Percentiles rank a stretch among this genome's conserved stretches.
Conservation (phyloP, 257 asterid genomes). For the Rauvolfia tetraphylla region DNA sequence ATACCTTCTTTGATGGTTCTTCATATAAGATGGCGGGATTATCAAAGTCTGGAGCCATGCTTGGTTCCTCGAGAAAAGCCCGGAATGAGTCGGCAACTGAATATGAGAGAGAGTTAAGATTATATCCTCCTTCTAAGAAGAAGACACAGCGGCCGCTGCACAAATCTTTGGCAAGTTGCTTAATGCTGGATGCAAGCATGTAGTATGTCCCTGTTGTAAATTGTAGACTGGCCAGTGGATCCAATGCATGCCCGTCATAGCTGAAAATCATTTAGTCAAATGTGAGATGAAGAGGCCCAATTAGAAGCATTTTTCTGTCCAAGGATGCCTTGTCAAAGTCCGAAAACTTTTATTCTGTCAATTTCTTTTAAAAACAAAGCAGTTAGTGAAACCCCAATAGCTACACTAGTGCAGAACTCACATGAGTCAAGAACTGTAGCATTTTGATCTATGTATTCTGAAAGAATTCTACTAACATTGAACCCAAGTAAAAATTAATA, state of each 20-base stretch:
- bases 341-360: neutral
- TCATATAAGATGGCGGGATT: constrained; percentile 66
- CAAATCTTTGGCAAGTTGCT: constrained; percentile 66
- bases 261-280: constrained; percentile 31
- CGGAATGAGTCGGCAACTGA: constrained; percentile 87
- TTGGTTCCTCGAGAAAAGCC: constrained; percentile 76
- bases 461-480: neutral
- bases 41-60: constrained; percentile 68
- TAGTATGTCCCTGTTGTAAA: constrained; percentile 89
- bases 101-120: constrained; percentile 66
- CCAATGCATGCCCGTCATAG: constrained; percentile 84
- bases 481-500: neutral
- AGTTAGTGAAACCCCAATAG: neutral
- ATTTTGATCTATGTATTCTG: neutral
- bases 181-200: constrained; percentile 74
- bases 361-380: neutral
- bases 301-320: neutral
- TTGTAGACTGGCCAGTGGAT: constrained; percentile 80
- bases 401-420: constrained; percentile 29
- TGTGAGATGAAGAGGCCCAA: neutral
- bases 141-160: constrained; percentile 87
- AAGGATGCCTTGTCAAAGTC: neutral
- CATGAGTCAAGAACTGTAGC: neutral
- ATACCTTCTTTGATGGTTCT: constrained; percentile 71
- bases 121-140: constrained; percentile 94